Evolutionary conservation across 495 filamentous ascomycete genomes (phyloP).

Genomic region (Hypomontagnella monticulosa): DNA sequence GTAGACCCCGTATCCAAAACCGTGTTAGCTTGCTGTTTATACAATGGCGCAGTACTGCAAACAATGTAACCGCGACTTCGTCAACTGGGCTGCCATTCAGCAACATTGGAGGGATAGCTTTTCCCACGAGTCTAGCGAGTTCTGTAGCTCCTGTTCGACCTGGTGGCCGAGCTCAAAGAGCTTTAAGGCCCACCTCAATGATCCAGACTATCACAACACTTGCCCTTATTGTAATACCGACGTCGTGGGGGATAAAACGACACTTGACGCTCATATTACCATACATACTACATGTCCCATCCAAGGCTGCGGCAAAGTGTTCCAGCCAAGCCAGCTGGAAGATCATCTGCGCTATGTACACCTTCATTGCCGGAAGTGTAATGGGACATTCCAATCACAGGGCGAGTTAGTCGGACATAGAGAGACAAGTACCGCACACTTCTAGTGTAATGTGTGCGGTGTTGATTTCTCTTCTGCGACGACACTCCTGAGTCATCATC

Average conservation of each 20-base stretch:
- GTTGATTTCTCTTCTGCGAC: conserved; percentile 4
- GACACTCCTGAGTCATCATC: not conserved
- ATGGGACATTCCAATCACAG: not conserved
- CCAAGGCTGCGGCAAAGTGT: not conserved
- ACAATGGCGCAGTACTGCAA: not conserved
- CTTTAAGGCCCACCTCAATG: not conserved
- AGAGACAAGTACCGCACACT: not conserved
- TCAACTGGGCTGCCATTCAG: not conserved
- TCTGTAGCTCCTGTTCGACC: not conserved
- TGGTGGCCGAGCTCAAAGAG: not conserved
- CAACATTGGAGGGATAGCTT: not conserved
- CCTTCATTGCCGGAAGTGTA: conserved; percentile 4
- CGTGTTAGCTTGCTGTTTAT: not conserved
- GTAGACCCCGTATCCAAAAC: too few species aligned
- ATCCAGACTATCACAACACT: not conserved
- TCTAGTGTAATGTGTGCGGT: conserved; percentile 27
- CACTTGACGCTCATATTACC: not conserved
- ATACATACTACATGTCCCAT: conserved; percentile 1
- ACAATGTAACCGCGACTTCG: not conserved
- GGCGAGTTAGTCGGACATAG: not conserved
- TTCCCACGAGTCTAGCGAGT: not conserved
- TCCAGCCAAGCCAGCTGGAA: not conserved
- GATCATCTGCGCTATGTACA: not conserved
- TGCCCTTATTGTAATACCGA: not conserved
- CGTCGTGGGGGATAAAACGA: not conserved